Base-by-base conservation (phyloP, 208 protist species). In the Strigomonas galati region DNA sequence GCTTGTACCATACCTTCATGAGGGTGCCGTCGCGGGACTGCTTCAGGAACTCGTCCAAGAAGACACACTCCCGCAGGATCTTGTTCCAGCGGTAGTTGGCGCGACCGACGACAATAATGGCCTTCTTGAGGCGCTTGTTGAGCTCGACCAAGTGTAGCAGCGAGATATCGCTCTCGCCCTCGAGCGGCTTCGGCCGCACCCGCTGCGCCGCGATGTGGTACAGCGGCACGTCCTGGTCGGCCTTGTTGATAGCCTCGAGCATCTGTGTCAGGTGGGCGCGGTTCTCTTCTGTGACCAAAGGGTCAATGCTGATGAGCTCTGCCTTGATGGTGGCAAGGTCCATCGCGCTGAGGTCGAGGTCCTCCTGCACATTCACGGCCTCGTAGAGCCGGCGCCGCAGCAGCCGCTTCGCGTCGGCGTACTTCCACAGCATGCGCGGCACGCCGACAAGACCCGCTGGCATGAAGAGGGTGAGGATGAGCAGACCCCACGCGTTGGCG, bases 401-500 rank as follows among this genome's bases (percentile, higher is more conserved):
- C 72, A 85, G 60, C 19, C 73, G 65, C 49, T 77, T 72, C 14
- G 81, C 65, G 66, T 92, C 77, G 0, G 87, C 79, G 73, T 85
- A 83, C 43, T 84, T 74, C 81, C 82, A 97, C 48, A 97, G 76
- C 76, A 92, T 85, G 19, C 83, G 81, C 32, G 92, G 92, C 44
- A 97, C 77, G 0, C 85, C 87, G 12, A 95, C 85, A n/a, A 95
- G 66, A 3, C 92, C 92, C 37, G 82, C 75, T 1, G 87, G 89
- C 81, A 97, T 89, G 56, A 97, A 95, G 17, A 97, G 54, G 0
- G 85, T 84, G 51, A 95, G 62, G 30, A 95, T 81, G 21, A 97
- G 69, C 55, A 97, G 80, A 72, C 92, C 92, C 84, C 89, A 95
- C 30, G 92, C 81, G 73, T 97, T 97, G 30, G 86, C 85, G n/a